phyloP scores from a whole-genome alignment of 169 alveolate species.

The Plasmodium adleri region DNA sequence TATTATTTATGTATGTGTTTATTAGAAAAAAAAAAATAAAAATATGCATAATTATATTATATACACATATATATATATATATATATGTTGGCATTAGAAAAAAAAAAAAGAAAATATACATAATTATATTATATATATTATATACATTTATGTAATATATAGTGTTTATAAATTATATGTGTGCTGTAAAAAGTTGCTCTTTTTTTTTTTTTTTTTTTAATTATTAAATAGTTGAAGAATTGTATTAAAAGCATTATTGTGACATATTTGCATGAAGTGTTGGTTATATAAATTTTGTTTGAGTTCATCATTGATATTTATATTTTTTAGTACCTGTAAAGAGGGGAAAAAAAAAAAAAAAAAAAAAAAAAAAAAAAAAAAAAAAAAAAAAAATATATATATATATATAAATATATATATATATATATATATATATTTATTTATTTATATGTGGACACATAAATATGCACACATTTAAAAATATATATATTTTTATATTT shows the following conservation, averaged over 20 bases:
- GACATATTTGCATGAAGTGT: constrained; percentile 61
- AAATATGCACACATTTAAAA: neutral
- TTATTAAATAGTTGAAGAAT: constrained; percentile 35
- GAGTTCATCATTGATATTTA: constrained; percentile 56
- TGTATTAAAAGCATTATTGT: constrained; percentile 12
- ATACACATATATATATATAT: too few relatives aligned
- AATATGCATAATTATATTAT: too few relatives aligned
- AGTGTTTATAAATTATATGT: too few relatives aligned
- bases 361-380: neutral
- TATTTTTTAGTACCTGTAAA: constrained; percentile 35
- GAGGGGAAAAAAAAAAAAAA: constrained; percentile 10
- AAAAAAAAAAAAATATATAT: neutral
- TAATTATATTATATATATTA: too few relatives aligned
- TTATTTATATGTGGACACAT: neutral
- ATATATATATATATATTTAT: neutral
- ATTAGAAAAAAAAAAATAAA: too few relatives aligned
- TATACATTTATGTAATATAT: too few relatives aligned
- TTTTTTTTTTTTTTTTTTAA: neutral
- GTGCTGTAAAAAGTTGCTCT: too few relatives aligned
- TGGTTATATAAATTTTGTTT: constrained; percentile 33
- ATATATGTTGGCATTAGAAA: too few relatives aligned
- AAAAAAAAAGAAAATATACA: too few relatives aligned
- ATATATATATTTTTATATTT: neutral
- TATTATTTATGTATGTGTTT: too few relatives aligned
- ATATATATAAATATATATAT: neutral